Percentiles rank a stretch among this genome's conserved stretches.
phyloP scores from a whole-genome alignment of 2,329 filamentous ascomycete genomes.

The Pseudodiploospora longispora region DNA sequence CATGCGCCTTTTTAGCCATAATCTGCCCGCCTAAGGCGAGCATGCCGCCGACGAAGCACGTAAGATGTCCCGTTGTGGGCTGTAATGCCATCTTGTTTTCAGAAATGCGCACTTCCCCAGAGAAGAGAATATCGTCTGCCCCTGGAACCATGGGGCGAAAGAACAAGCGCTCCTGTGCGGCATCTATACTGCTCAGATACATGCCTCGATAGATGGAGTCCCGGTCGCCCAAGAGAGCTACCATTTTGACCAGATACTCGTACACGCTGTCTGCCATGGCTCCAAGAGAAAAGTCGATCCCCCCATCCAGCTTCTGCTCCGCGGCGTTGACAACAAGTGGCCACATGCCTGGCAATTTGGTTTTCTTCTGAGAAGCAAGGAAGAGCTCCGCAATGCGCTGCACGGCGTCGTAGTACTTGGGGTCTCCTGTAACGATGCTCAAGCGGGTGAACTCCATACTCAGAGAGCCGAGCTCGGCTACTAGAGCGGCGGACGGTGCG shows the following conservation, averaged over 20 bases:
- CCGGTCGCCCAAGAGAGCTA: constrained; percentile 48
- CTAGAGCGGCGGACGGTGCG: constrained; percentile 29
- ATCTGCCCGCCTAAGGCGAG: constrained; percentile 40
- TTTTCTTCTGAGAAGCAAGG: constrained; percentile 55
- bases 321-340: constrained; percentile 46
- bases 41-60: constrained; percentile 44
- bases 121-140: constrained; percentile 45
- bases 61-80: constrained; percentile 40
- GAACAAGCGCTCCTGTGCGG: constrained; percentile 48
- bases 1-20: constrained; percentile 33
- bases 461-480: constrained; percentile 51
- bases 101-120: constrained; percentile 29
- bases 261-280: constrained; percentile 46
- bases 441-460: constrained; percentile 66
- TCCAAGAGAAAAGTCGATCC: constrained; percentile 27
- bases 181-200: constrained; percentile 45
- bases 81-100: constrained; percentile 26
- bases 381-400: constrained; percentile 60
- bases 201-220: constrained; percentile 47
- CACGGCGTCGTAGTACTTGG: constrained; percentile 67
- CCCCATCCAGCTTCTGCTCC: constrained; percentile 20
- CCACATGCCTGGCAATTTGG: constrained; percentile 65
- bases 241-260: constrained; percentile 92
- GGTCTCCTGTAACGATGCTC: constrained; percentile 62
- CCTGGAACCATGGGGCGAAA: constrained; percentile 53